Evolutionary conservation across 2,329 filamentous ascomycete genomes (phyloP), one percentile per base, ranked within the genome.

Genomic region (Aspergillus tanneri): DNA sequence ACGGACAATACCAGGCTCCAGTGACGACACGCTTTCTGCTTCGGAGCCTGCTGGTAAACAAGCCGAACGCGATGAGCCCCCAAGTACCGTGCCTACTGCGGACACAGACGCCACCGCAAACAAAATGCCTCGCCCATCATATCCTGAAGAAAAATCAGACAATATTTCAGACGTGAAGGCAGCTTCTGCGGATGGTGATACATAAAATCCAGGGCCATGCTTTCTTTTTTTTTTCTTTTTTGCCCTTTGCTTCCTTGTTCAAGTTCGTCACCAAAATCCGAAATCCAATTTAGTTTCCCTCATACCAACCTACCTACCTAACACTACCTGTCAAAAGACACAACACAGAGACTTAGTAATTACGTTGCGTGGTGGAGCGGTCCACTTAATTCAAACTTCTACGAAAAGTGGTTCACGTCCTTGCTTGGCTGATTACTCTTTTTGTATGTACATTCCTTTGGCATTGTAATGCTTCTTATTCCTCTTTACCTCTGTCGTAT

Each of bases 131-230:
- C 43, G 36, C 21, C 16, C 32, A 11, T 30, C 47, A 14, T 43
- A 53, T 14, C 32, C 53, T 14, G 52, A 61, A 22, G 50, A 49
- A 4, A 28, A 54, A 30, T 18, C 60, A 23, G 63, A 65, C 4
- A 43, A 54, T 10, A 47, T 50, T 14, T 39, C 60, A 5, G 63
- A 66, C 46, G 44, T 53, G n/a, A 43, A 59, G 43, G 34, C 58
- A 32, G 61, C 59, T 8, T 43, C 58, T 25, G 60, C 61, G 23
- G 58, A 65, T 32, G 59, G 60, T 41, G 53, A 54, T 22, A 24
- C 27, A 34, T 28, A 34, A 36, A 22, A 27, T 9, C 10, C 39
- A 25, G 19, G 6, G 6, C 18, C 28, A 14, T n/a, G 27, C 21
- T 34, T 22, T 25, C 27, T 22, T 25, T 37, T 32, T 10, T 30